These are phyloP conservation scores for Arbutus unedo DNA, from an alignment of 148 eudicot genomes.

Conservation along the genomic window DNA sequence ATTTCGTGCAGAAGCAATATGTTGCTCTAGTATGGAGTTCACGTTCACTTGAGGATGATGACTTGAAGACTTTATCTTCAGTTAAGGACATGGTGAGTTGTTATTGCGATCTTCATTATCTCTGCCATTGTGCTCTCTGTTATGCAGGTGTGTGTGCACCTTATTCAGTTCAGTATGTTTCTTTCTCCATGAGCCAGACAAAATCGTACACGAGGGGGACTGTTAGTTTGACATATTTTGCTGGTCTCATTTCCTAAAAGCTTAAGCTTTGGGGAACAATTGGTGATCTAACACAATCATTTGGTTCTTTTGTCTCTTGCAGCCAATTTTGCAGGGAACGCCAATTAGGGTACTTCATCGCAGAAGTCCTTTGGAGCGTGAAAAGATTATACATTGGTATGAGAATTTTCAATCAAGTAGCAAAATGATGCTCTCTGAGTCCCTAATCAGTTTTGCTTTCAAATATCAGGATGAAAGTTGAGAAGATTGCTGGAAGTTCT, in stretches of 20 bases:
- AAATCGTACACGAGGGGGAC: background rate
- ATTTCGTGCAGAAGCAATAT: conserved; percentile 77
- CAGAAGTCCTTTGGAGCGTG: conserved; percentile 91
- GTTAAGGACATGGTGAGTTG: conserved; percentile 68
- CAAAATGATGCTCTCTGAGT: background rate
- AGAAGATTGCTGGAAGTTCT: conserved; percentile 70
- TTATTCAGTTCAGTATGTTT: background rate
- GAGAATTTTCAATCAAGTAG: conserved; percentile 10
- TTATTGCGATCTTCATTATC: background rate
- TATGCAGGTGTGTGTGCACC: background rate
- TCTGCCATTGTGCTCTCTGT: background rate
- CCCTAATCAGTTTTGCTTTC: conserved; percentile 9
- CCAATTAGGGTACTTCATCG: conserved; percentile 97
- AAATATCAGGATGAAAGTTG: conserved; percentile 77
- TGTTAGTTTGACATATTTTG: background rate
- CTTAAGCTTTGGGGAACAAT: background rate
- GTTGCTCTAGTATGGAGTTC: conserved; percentile 94
- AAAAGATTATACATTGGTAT: conserved; percentile 86
- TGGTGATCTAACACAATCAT: background rate
- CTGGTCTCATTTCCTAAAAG: background rate
- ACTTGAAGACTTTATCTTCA: conserved; percentile 56
- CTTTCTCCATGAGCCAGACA: background rate
- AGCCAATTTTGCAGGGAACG: conserved; percentile 81
- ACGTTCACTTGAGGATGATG: conserved; percentile 66
- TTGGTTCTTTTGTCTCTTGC: conserved; percentile 22